Conservation (phyloP, 1,284 basidiomycete species). For the Rhodotorula sp. region DNA sequence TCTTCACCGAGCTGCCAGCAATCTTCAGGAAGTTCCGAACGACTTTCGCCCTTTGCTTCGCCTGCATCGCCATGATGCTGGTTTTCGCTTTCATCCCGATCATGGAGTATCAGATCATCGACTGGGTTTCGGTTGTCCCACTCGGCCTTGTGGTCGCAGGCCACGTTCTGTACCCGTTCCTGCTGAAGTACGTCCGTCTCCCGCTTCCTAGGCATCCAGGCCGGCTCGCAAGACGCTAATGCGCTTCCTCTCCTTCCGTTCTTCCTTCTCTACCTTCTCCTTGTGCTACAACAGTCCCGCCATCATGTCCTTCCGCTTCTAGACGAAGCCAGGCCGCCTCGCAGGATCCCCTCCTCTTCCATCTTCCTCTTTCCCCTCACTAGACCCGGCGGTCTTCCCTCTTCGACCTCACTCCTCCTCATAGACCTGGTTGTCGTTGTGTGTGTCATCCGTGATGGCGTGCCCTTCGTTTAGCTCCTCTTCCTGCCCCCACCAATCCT, state of each 20-base stretch:
- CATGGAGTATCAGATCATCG: slow-evolving; percentile 56
- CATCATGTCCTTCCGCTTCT: slow-evolving; percentile 31
- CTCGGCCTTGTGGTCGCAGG: slow-evolving; percentile 17
- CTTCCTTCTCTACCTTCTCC: not conserved
- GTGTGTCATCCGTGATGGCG: too few species aligned
- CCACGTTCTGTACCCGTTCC: slow-evolving; percentile 27
- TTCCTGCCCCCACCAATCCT: too few species aligned
- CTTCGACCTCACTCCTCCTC: too few species aligned
- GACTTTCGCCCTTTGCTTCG: slow-evolving; percentile 55
- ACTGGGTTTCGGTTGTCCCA: slow-evolving; percentile 37
- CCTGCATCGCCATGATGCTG: slow-evolving; percentile 13
- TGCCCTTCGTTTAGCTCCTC: too few species aligned
- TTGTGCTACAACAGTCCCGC: slow-evolving; percentile 7
- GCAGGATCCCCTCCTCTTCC: too few species aligned
- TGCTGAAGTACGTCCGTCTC: slow-evolving; percentile 10
- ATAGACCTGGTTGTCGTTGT: too few species aligned
- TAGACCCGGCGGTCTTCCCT: too few species aligned
- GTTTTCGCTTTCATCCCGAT: slow-evolving; percentile 55
- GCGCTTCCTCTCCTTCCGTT: not conserved
- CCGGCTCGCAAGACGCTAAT: too few species aligned
- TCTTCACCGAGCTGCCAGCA: slow-evolving; percentile 13
- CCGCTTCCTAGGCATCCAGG: too few species aligned
- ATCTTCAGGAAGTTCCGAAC: slow-evolving; percentile 62
- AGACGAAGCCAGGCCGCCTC: not conserved
- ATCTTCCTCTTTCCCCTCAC: too few species aligned